phyloP scores from a whole-genome alignment of 176 grass and related monocot genomes.

The Ampelocalamus luodianensis region DNA sequence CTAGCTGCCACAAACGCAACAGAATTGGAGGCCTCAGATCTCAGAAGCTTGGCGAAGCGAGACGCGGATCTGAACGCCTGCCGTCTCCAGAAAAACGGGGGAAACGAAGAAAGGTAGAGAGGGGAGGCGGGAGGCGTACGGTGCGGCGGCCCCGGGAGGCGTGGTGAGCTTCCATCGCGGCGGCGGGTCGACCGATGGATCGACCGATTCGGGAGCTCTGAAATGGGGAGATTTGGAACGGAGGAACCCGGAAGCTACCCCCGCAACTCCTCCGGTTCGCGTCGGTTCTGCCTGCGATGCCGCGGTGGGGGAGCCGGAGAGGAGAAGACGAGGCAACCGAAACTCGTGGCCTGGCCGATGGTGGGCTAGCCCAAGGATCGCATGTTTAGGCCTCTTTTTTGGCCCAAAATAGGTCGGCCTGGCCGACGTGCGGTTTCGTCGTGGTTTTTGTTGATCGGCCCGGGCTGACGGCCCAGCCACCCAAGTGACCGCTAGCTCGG shows the following conservation, averaged over 20 bases:
- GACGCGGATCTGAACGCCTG: slow-evolving; percentile 32
- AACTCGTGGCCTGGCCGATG: neutral
- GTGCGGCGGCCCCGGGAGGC: slow-evolving; percentile 72
- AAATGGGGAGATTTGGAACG: neutral
- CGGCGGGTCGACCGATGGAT: neutral
- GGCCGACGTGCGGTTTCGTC: too few relatives aligned
- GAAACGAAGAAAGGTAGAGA: too few relatives aligned
- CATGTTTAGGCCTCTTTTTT: too few relatives aligned
- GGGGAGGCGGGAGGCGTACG: slow-evolving; percentile 32
- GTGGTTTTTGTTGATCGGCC: too few relatives aligned
- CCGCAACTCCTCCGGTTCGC: slow-evolving; percentile 18
- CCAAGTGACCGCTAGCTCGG: too few relatives aligned
- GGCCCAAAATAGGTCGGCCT: too few relatives aligned
- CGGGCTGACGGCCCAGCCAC: too few relatives aligned
- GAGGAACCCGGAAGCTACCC: neutral
- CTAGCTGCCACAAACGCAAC: slow-evolving; percentile 49
- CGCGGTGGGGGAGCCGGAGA: neutral
- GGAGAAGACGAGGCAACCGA: neutral
- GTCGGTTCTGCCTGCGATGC: slow-evolving; percentile 20
- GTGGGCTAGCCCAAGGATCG: neutral
- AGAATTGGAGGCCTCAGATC: slow-evolving; percentile 11
- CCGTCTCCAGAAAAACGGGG: too few relatives aligned
- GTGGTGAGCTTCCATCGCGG: slow-evolving; percentile 69
- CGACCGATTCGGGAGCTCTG: slow-evolving; percentile 9
- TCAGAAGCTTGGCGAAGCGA: slow-evolving; percentile 3